phyloP scores from a whole-genome alignment of 2,329 filamentous ascomycete species.

The Cladosporium sp. region DNA sequence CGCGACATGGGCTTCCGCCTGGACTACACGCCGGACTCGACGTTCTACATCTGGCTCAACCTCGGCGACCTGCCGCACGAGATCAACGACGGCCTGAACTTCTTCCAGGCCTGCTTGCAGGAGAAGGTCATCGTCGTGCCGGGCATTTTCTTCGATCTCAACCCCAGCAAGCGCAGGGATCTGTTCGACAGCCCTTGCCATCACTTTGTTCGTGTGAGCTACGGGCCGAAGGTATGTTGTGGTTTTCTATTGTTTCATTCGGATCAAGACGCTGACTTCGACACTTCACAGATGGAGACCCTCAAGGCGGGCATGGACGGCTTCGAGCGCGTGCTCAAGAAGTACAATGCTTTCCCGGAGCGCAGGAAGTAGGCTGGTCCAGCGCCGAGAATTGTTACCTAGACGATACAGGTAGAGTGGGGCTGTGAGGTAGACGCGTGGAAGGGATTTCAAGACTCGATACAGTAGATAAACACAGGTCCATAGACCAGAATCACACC shows the following conservation, averaged over 20 bases:
- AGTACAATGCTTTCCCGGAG: constrained; percentile 39
- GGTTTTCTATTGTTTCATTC: neutral
- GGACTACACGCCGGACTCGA: constrained; percentile 73
- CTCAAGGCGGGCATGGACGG: constrained; percentile 74
- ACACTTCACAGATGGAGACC: constrained; percentile 53
- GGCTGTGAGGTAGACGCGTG: neutral
- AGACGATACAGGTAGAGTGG: neutral
- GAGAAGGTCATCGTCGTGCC: constrained; percentile 97
- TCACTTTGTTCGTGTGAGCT: constrained; percentile 77
- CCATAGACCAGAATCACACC: too few relatives aligned
- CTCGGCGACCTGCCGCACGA: constrained; percentile 61
- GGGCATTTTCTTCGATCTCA: constrained; percentile 96
- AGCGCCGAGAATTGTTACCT: too few relatives aligned
- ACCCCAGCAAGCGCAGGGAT: constrained; percentile 81
- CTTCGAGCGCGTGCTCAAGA: constrained; percentile 73
- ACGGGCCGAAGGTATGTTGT: constrained; percentile 57
- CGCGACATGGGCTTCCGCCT: constrained; percentile 81
- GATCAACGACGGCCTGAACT: constrained; percentile 90
- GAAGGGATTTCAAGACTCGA: neutral
- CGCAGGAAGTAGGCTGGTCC: neutral
- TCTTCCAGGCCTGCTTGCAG: constrained; percentile 87
- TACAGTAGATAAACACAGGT: neutral
- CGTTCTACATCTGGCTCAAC: constrained; percentile 85
- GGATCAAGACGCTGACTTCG: neutral
- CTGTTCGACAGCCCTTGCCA: constrained; percentile 93